Evolutionary conservation across 495 filamentous ascomycete species (phyloP).

Genomic region (Xylaria bambusicola): DNA sequence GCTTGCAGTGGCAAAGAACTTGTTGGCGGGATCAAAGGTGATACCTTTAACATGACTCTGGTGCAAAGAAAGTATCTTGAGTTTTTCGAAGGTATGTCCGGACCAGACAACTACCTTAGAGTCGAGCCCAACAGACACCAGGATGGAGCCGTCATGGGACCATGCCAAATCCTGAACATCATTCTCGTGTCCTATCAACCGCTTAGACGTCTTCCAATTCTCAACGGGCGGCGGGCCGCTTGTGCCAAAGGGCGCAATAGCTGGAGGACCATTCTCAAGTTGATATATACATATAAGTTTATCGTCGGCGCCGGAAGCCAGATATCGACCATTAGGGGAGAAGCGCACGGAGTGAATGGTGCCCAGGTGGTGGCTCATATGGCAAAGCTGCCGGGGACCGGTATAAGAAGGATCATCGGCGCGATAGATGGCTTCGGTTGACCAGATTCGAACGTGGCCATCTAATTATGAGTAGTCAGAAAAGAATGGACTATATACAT

Average conservation of each 20-base stretch:
- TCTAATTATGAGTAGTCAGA: slow-evolving; percentile 50
- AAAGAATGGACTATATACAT: neutral
- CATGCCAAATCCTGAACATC: slow-evolving; percentile 98
- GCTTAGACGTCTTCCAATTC: slow-evolving; percentile 92
- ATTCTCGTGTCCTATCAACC: slow-evolving; percentile 95
- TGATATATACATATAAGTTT: slow-evolving; percentile 97
- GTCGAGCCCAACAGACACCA: slow-evolving; percentile 95
- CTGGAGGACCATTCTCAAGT: slow-evolving; percentile 76
- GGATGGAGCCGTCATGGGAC: slow-evolving; percentile 92
- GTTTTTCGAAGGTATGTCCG: slow-evolving; percentile 94
- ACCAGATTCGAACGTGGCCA: slow-evolving; percentile 97
- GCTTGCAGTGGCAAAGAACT: slow-evolving; percentile 97
- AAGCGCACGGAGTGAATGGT: slow-evolving; percentile 97
- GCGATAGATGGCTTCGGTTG: slow-evolving; percentile 86
- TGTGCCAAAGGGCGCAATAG: slow-evolving; percentile 59
- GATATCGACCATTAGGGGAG: slow-evolving; percentile 86
- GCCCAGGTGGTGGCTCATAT: slow-evolving; percentile 96
- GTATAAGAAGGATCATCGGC: slow-evolving; percentile 66
- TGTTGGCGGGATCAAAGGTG: slow-evolving; percentile 97
- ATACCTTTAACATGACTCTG: slow-evolving; percentile 98
- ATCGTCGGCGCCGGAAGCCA: slow-evolving; percentile 96
- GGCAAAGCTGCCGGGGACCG: slow-evolving; percentile 91
- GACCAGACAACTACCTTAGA: slow-evolving; percentile 99
- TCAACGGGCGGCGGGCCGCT: slow-evolving; percentile 92
- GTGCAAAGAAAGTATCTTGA: slow-evolving; percentile 87